These are phyloP conservation scores for Populus hybrid DNA, from an alignment of 441 rosid species.

Conservation along the genomic window DNA sequence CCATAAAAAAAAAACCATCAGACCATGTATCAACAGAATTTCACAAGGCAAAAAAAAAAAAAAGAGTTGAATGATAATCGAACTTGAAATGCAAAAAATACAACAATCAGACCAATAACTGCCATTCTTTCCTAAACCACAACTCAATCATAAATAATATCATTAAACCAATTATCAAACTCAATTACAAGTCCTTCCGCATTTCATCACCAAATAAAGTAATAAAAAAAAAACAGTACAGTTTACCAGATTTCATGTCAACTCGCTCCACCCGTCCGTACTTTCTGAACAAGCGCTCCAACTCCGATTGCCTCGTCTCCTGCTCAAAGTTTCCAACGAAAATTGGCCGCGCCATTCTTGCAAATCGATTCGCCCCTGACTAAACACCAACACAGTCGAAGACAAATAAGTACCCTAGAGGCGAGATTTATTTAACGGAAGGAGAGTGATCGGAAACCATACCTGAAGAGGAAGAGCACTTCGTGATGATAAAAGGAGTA, in stretches of 20 bases:
- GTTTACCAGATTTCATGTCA: conserved; percentile 86
- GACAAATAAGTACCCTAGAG: not conserved
- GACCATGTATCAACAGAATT: not conserved
- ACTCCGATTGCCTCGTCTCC: conserved; percentile 77
- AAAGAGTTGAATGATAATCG: not conserved
- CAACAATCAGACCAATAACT: not conserved
- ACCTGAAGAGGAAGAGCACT: not conserved
- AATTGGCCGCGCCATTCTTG: conserved; percentile 50
- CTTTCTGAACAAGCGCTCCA: conserved; percentile 68
- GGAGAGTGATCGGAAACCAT: not conserved
- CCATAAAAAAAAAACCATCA: not conserved
- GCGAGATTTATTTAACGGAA: not conserved
- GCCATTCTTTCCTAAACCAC: not conserved
- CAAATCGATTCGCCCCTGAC: conserved; percentile 5
- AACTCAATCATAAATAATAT: not conserved
- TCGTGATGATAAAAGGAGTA: not conserved
- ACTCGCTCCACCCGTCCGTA: conserved; percentile 76
- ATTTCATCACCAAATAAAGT: not conserved
- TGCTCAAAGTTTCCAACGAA: conserved; percentile 81
- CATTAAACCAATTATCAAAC: not conserved
- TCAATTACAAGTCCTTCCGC: not conserved
- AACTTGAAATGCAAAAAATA: not conserved
- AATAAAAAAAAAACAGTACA: not conserved
- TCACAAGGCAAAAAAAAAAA: not conserved
- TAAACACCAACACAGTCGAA: not conserved